Base-by-base conservation (phyloP, 352 stramenopile species). In the Phytophthora pluvialis region DNA sequence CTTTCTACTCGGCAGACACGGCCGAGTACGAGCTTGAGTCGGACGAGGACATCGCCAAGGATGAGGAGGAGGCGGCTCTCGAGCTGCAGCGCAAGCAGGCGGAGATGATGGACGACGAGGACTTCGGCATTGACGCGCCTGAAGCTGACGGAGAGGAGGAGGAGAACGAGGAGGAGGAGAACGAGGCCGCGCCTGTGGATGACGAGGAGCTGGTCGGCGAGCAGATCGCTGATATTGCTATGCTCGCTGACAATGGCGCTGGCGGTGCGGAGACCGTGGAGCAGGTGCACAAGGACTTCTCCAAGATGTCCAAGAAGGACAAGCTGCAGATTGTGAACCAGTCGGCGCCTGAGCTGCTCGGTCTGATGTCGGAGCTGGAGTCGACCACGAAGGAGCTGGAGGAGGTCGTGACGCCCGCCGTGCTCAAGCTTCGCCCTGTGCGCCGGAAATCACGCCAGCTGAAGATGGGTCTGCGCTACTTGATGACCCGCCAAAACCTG, bases 311-410 rank as follows among this genome's bases (percentile, higher is more conserved):
- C 49, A 93, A 90, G 78, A 92, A 93, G 52, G 84, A 93, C 64
- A 94, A 95, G 67, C 73, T 95, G 16, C 79, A 90, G 65, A 90
- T 96, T 48, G 85, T 96, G 25, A 92, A 93, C 55, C 81, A 94
- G 81, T 94, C 83, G 1, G 81, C 86, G 3, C 88, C 88, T 0
- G 88, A 96, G 61, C 70, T 96, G 16, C 61, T 94, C 5, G 88
- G 88, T 4, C 68, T 96, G 3, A 70, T 88, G 29, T 64, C 70
- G 0, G 88, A 96, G 60, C 72, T 96, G 4, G 72, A 94, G 48
- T 60, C 71, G 39, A 86, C 84, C 13, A 83, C 88, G 43, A 83
- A 78, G 35, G 79, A 91, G 48, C 65, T 93, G 33, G 75, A 87
- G 31, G 75, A 90, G 29, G 67, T 90, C 0, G 72, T 94, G 3